Evolutionary conservation across 2,329 filamentous ascomycete genomes (phyloP).

Genomic region (Mariannaea elegans): DNA sequence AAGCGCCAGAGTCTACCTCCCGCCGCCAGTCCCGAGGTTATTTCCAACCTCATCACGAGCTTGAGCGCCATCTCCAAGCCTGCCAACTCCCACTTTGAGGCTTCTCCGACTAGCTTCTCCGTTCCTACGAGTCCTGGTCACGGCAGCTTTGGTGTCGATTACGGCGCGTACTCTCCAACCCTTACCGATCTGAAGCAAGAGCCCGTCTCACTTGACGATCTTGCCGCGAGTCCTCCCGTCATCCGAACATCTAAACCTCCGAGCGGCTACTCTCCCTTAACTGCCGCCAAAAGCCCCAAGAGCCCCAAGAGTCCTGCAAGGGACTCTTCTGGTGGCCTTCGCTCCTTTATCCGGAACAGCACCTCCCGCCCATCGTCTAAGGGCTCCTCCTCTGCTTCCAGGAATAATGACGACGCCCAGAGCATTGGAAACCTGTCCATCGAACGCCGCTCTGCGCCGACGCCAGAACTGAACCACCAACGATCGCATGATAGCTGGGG

Average conservation of each 20-base stretch:
- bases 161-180: constrained; percentile 69
- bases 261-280: constrained; percentile 76
- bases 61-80: constrained; percentile 74
- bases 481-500: constrained; percentile 71
- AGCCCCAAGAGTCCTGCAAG: constrained; percentile 60
- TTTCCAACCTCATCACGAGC: constrained; percentile 74
- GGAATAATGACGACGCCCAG: constrained; percentile 65
- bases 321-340: constrained; percentile 61
- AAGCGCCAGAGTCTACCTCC: constrained; percentile 46
- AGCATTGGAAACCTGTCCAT: constrained; percentile 73
- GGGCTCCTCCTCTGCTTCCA: constrained; percentile 65
- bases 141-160: constrained; percentile 76
- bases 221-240: constrained; percentile 73
- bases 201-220: constrained; percentile 62
- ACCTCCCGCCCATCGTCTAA: constrained; percentile 66
- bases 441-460: constrained; percentile 62
- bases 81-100: constrained; percentile 75
- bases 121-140: constrained; percentile 47
- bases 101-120: constrained; percentile 53
- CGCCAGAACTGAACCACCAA: constrained; percentile 60
- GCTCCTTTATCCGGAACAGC: constrained; percentile 66
- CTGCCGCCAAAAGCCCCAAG: constrained; percentile 64
- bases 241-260: constrained; percentile 85
- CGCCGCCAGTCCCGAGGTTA: constrained; percentile 73
- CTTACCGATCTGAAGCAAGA: constrained; percentile 60